Percentiles rank a stretch among this genome's conserved stretches.
Conservation (phyloP, 768 basidiomycete genomes). For the Pholiota microspora region DNA sequence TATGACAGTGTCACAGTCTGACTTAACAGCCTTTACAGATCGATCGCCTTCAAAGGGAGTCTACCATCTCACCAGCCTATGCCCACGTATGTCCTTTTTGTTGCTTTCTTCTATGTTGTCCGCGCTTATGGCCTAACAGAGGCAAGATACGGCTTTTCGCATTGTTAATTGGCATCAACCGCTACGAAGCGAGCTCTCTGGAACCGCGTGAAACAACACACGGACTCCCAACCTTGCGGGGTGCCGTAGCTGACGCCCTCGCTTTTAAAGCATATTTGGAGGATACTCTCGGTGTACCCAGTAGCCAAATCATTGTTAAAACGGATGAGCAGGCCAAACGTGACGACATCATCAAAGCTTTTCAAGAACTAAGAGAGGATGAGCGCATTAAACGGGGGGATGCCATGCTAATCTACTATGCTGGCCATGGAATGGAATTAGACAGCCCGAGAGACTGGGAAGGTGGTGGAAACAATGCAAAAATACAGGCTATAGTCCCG, state of each 20-base stretch:
- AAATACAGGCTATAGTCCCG: conserved; percentile 26
- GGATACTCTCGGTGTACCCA: conserved; percentile 1
- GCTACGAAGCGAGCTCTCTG: conserved; percentile 3
- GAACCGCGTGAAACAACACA: not conserved
- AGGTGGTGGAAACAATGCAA: conserved; percentile 17
- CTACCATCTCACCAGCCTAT: not conserved
- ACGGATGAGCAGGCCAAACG: conserved; percentile 49
- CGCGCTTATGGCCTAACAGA: not conserved
- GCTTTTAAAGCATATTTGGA: conserved; percentile 3
- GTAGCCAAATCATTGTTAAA: conserved; percentile 40
- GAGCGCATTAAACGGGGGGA: conserved; percentile 48
- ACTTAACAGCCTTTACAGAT: too few species aligned
- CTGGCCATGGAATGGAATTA: conserved; percentile 57
- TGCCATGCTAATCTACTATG: conserved; percentile 60
- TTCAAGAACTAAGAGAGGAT: conserved; percentile 52
- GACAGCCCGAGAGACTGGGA: conserved; percentile 49
- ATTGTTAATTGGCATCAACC: conserved; percentile 12
- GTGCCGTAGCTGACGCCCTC: conserved; percentile 9
- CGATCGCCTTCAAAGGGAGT: not conserved
- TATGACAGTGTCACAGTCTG: too few species aligned
- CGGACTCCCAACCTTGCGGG: not conserved
- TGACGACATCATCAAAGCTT: conserved; percentile 50
- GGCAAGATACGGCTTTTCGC: conserved; percentile 6
- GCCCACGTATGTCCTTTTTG: not conserved
- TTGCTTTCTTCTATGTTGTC: not conserved